Conservation (phyloP, 768 basidiomycete genomes). For the Russula sp. region DNA sequence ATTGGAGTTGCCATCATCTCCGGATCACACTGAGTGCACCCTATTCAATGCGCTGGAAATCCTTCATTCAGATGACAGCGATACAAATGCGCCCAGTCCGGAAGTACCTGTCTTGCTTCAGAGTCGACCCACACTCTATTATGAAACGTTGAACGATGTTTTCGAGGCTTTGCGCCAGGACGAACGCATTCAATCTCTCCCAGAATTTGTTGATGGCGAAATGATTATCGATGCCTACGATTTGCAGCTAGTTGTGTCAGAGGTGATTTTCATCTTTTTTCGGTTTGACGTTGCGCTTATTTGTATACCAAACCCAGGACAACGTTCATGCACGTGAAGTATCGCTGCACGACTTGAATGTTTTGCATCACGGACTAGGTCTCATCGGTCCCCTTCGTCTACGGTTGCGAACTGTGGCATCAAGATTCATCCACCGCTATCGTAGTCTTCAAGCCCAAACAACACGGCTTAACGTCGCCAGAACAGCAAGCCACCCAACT, state of each 20-base stretch:
- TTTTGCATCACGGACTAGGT: conserved; percentile 24
- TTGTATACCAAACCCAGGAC: conserved; percentile 12
- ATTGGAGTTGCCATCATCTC: conserved; percentile 37
- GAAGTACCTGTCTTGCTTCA: conserved; percentile 46
- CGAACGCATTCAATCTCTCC: conserved; percentile 41
- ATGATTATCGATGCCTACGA: conserved; percentile 67
- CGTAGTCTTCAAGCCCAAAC: conserved; percentile 18
- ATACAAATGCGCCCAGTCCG: conserved; percentile 19
- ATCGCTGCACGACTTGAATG: conserved; percentile 24
- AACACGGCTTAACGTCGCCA: conserved; percentile 1
- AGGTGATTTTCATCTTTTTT: conserved; percentile 38
- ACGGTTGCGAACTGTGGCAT: conserved; percentile 15
- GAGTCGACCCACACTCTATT: conserved; percentile 64
- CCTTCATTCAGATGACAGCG: conserved; percentile 9
- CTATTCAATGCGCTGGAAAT: conserved; percentile 22
- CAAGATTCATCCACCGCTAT: conserved; percentile 25
- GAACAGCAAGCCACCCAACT: background rate
- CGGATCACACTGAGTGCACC: conserved; percentile 33
- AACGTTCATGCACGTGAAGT: conserved; percentile 26
- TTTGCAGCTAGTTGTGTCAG: conserved; percentile 55
- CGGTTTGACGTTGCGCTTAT: background rate
- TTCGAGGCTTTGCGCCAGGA: conserved; percentile 71
- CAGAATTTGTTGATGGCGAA: conserved; percentile 52
- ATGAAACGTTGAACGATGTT: conserved; percentile 63
- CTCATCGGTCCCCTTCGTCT: conserved; percentile 23